phyloP scores from a whole-genome alignment of 345 rosid species.

The Gynandropsis gynandra region DNA sequence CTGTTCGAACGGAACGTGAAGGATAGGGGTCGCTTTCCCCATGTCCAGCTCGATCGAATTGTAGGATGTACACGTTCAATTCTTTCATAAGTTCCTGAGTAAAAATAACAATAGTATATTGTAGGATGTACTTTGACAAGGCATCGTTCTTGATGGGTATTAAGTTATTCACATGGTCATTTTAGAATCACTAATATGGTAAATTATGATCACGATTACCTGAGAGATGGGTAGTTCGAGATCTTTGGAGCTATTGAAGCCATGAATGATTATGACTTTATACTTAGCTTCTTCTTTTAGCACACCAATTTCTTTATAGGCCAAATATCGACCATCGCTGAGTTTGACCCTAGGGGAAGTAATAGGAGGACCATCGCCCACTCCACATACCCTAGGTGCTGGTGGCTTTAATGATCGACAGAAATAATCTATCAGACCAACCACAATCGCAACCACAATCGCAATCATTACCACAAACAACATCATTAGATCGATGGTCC shows the following conservation, averaged over 20 bases:
- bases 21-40: constrained; percentile 30
- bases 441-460: constrained; percentile 32
- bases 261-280: constrained; percentile 50
- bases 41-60: constrained; percentile 72
- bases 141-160: too few species aligned
- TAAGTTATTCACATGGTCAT: too few species aligned
- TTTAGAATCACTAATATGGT: too few species aligned
- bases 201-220: too few species aligned
- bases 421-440: constrained; percentile 41
- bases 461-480: constrained; percentile 16
- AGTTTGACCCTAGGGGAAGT: constrained; percentile 53
- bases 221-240: constrained; percentile 39
- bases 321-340: constrained; percentile 57
- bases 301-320: constrained; percentile 53
- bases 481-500: too few species aligned
- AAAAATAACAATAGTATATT: constrained; percentile 4
- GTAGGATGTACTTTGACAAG: too few species aligned
- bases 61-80: constrained; percentile 51
- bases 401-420: constrained; percentile 42
- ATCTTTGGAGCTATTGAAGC: constrained; percentile 51
- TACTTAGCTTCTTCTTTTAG: constrained; percentile 45
- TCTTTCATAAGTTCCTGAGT: constrained; percentile 69
- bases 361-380: constrained; percentile 42
- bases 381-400: constrained; percentile 52
- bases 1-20: constrained; percentile 43